Evolutionary conservation across 2,329 filamentous ascomycete species (phyloP).

Genomic region (Dissoconium aciculare): DNA sequence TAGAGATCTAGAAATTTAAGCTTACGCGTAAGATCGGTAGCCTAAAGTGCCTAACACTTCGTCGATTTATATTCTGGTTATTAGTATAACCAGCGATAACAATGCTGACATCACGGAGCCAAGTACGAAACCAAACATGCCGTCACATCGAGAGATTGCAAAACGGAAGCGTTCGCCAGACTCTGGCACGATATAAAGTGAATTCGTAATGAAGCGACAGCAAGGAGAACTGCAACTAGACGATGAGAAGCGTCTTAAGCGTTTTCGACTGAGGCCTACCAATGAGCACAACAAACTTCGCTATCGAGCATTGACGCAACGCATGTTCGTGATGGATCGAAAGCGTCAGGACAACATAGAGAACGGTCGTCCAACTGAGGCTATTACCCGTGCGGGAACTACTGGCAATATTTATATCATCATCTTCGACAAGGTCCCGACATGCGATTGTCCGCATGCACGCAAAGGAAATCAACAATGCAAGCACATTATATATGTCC

Average conservation of each 20-base stretch:
- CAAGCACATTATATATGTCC: conserved; percentile 50
- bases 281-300: conserved; percentile 13
- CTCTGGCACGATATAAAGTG: no score
- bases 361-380: conserved; percentile 33
- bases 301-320: conserved; percentile 19
- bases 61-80: no score
- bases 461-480: conserved; percentile 38
- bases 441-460: conserved; percentile 20
- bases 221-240: no score
- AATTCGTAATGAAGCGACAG: no score
- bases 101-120: no score
- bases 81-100: no score
- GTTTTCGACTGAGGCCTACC: conserved; percentile 15
- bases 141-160: no score
- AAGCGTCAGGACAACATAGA: conserved; percentile 9
- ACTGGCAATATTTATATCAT: conserved; percentile 50
- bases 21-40: no score
- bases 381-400: conserved; percentile 42
- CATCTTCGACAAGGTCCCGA: conserved; percentile 36
- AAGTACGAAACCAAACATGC: no score
- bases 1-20: no score
- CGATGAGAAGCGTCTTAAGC: conserved; percentile 16
- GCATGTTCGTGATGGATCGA: conserved; percentile 20
- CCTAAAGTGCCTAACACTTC: no score
- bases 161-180: no score